Evolutionary conservation across 108 stramenopile species (phyloP), one percentile per base, ranked within the genome.

Genomic region (Epipyxis sp.): DNA sequence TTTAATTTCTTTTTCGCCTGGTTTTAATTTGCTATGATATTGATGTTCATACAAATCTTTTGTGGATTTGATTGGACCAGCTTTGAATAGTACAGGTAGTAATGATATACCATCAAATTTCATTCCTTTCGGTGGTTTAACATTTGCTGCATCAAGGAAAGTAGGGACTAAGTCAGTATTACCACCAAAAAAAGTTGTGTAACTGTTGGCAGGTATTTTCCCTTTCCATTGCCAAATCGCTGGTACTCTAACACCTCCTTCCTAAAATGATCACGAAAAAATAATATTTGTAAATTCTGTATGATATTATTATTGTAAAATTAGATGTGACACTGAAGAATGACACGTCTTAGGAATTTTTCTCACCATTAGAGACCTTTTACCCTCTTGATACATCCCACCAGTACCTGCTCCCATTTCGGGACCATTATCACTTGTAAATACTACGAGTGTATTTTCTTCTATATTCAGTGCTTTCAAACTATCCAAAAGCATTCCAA

Each of bases 391-490:
- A 42, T 30, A 74, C 3, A 13, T 25, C 6, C 61, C 61, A 6
- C 61, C 76, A 16, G 68, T 59, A 27, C 85, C 42, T 1, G 43
- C 29, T 29, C 77, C 61, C 27, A 79, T 82, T 0, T 86, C 84
- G 27, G 84, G 85, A 37, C 90, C 90, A 79, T 90, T 90, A 77
- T 90, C 90, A 0, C 86, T 87, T 0, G 86, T 87, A 57, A 87
- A 84, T 37, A 90, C 62, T 29, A 90, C 41, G 0, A 90, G 57
- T 0, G 88, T 87, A 76, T 87, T 44, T 0, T 87, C 67, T 79
- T 83, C 86, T 44, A 84, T 34, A 6, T 54, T 83, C 0, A 67
- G 42, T 10, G 40, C 1, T 58, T 88, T 40, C 10, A 86, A 61
- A 13, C 85, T 80, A 27, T 59, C 29, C 3, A 59, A 77, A 20